Evolutionary conservation across 208 protist species (phyloP).

Genomic region (Leishmania turanica): DNA sequence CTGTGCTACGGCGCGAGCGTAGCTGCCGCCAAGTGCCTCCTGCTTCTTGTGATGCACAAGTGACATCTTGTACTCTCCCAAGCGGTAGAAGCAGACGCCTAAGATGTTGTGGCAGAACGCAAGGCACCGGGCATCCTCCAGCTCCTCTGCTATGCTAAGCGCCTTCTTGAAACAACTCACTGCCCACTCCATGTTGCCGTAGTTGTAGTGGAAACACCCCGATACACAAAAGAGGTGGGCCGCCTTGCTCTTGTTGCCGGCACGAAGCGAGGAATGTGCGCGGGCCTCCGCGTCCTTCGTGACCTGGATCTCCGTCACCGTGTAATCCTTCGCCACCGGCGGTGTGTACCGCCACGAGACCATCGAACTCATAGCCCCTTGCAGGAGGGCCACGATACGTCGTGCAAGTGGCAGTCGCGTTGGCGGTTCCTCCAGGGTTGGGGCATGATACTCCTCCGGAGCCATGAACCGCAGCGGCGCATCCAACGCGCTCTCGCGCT

Average conservation of each 20-base stretch:
- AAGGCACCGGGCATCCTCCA: constrained; percentile 55
- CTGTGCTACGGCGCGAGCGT: constrained; percentile 76
- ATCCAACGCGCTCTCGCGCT: constrained; percentile 71
- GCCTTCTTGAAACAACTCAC: constrained; percentile 55
- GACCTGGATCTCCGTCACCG: constrained; percentile 43
- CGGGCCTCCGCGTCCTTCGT: constrained; percentile 69
- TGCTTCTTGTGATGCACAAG: constrained; percentile 88
- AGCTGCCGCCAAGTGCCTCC: constrained; percentile 76
- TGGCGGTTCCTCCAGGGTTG: constrained; percentile 71
- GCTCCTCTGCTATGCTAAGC: constrained; percentile 53
- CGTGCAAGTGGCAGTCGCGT: constrained; percentile 57
- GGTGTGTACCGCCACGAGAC: constrained; percentile 42
- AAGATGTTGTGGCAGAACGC: constrained; percentile 88
- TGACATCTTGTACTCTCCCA: constrained; percentile 74
- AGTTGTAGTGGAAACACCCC: constrained; percentile 85
- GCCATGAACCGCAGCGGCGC: constrained; percentile 77
- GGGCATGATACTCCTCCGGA: constrained; percentile 73
- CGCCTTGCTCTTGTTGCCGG: constrained; percentile 51
- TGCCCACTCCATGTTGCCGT: constrained; percentile 76
- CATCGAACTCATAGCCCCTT: constrained; percentile 61
- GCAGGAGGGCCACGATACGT: constrained; percentile 71
- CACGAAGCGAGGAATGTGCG: constrained; percentile 60
- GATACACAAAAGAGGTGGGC: constrained; percentile 56
- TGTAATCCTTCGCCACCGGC: constrained; percentile 16
- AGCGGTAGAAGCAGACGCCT: constrained; percentile 75